A percentile compares a stretch with the other conserved stretches of the same genome.
These are phyloP conservation scores for Garcia nutans DNA, from an alignment of 345 rosid genomes.

Conservation along the genomic window DNA sequence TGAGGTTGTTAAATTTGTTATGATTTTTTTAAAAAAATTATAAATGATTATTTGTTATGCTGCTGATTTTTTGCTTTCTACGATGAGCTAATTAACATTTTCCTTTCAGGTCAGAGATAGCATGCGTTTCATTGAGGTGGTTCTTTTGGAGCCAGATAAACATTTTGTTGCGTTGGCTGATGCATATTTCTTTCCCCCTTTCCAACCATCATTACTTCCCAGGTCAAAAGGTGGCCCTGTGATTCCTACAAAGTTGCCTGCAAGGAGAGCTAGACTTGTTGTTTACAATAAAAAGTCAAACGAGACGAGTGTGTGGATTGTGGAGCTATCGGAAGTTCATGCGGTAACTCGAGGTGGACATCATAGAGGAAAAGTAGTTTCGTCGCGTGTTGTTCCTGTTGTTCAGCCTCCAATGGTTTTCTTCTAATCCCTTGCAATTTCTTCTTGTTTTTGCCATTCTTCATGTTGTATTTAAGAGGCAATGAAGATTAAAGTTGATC, in stretches of 20 bases:
- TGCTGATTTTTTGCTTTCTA: conserved; percentile 5
- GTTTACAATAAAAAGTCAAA: conserved; percentile 83
- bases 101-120: conserved; percentile 73
- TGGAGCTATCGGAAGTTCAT: conserved; percentile 86
- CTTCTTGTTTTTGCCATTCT: background rate
- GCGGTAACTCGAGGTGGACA: conserved; percentile 91
- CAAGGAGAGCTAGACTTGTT: conserved; percentile 77
- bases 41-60: conserved; percentile 1
- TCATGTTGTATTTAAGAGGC: background rate
- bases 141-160: conserved; percentile 78
- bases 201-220: conserved; percentile 87
- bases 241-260: conserved; percentile 83
- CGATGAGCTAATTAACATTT: conserved; percentile 18
- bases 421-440: conserved; percentile 2
- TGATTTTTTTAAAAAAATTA: background rate
- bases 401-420: conserved; percentile 93
- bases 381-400: conserved; percentile 69
- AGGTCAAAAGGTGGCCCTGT: conserved; percentile 78
- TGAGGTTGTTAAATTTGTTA: conserved; percentile 48
- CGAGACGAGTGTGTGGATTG: conserved; percentile 79
- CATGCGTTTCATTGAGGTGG: conserved; percentile 89
- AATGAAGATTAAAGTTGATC: background rate
- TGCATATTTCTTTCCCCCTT: conserved; percentile 93
- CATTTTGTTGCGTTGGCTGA: conserved; percentile 83
- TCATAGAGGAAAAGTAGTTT: conserved; percentile 87